Percentiles rank a stretch among this genome's conserved stretches.
These are phyloP conservation scores for Coprinopsis cinerea DNA, from an alignment of 768 basidiomycete genomes.

Conservation along the genomic window DNA sequence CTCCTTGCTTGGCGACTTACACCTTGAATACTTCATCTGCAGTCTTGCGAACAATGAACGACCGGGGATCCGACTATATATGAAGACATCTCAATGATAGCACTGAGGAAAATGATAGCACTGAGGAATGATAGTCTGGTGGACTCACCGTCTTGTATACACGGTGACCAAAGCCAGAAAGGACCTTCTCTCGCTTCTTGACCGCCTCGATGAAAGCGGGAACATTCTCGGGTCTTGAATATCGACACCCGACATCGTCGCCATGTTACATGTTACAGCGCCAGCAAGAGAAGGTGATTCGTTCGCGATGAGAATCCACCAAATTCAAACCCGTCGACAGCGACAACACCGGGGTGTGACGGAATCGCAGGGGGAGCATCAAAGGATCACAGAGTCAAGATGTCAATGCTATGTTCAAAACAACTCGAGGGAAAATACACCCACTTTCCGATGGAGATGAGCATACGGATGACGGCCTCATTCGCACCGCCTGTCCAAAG, in stretches of 20 bases:
- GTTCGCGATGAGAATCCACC: too few relatives aligned
- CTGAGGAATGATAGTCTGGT: background rate
- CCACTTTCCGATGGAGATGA: conserved; percentile 79
- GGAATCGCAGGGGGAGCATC: too few relatives aligned
- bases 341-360: background rate
- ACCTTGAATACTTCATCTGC: conserved; percentile 90
- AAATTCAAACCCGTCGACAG: too few relatives aligned
- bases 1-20: conserved; percentile 33
- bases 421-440: conserved; percentile 15
- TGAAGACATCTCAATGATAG: conserved; percentile 1
- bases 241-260: background rate
- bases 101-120: conserved; percentile 2
- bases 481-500: conserved; percentile 67
- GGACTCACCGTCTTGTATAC: conserved; percentile 67
- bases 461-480: conserved; percentile 92
- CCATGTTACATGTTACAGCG: background rate
- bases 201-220: conserved; percentile 82
- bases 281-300: background rate
- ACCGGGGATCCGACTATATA: conserved; percentile 78
- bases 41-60: conserved; percentile 84
- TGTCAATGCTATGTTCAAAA: background rate
- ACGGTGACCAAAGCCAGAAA: conserved; percentile 88
- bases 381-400: background rate
- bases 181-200: conserved; percentile 81
- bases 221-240: conserved; percentile 68